These are phyloP conservation scores for Kokia cookei DNA, from an alignment of 441 rosid genomes.

Conservation along the genomic window DNA sequence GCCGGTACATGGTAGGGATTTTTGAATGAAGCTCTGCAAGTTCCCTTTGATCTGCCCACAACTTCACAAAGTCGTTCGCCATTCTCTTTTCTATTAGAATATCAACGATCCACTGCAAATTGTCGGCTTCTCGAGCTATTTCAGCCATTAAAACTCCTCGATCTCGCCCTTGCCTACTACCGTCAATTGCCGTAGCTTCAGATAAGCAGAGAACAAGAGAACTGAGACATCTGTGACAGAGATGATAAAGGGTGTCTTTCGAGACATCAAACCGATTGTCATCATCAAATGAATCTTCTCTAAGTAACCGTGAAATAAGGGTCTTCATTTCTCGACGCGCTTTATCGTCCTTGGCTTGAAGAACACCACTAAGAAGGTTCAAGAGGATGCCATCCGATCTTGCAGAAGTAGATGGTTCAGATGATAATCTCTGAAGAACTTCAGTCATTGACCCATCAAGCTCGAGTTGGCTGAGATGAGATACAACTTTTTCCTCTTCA, in stretches of 20 bases:
- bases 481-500: constrained; percentile 66
- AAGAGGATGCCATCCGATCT: constrained; percentile 62
- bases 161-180: constrained; percentile 39
- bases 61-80: constrained; percentile 69
- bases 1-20: constrained; percentile 73
- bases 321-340: constrained; percentile 85
- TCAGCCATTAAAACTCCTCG: constrained; percentile 74
- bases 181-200: constrained; percentile 53
- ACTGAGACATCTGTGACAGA: constrained; percentile 73
- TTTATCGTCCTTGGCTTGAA: constrained; percentile 85
- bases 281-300: constrained; percentile 44
- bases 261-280: constrained; percentile 45
- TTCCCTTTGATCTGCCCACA: constrained; percentile 93
- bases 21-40: constrained; percentile 76
- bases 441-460: constrained; percentile 42
- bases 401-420: constrained; percentile 44
- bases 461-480: constrained; percentile 57
- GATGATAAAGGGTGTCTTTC: constrained; percentile 58
- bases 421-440: constrained; percentile 76
- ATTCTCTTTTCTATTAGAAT: constrained; percentile 60
- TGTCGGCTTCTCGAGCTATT: constrained; percentile 84
- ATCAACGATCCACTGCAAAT: constrained; percentile 84
- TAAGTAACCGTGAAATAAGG: constrained; percentile 62
- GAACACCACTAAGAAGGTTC: constrained; percentile 56
- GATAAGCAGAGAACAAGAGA: constrained; percentile 75